phyloP scores from a whole-genome alignment of 306 rosid genomes.

The Cicer chorassanicum region DNA sequence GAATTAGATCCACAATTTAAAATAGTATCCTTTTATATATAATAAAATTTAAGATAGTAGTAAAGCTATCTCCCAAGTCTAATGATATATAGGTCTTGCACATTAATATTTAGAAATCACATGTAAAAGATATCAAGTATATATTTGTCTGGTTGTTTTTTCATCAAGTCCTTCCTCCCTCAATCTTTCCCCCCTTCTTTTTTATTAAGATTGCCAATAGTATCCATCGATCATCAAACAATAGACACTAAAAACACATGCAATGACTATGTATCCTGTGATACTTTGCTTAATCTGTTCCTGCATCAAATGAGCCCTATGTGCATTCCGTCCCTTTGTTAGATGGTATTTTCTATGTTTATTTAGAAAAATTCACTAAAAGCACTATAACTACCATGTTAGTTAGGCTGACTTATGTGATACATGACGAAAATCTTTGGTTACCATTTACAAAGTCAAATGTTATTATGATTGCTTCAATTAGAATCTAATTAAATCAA shows the following conservation, averaged over 20 bases:
- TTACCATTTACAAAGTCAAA: slow-evolving; percentile 45
- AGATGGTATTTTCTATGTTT: background rate
- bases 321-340: background rate
- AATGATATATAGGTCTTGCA: too few species aligned
- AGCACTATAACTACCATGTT: slow-evolving; percentile 26
- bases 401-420: slow-evolving; percentile 37
- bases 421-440: slow-evolving; percentile 43
- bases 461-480: slow-evolving; percentile 41
- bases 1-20: too few species aligned
- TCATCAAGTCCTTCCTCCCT: background rate
- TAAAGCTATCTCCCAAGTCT: too few species aligned
- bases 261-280: too few species aligned
- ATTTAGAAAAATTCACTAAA: background rate
- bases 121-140: too few species aligned
- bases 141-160: background rate
- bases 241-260: too few species aligned
- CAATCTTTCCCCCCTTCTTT: background rate
- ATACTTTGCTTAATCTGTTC: background rate
- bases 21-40: too few species aligned
- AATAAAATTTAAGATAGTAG: too few species aligned
- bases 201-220: background rate
- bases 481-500: slow-evolving; percentile 10
- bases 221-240: too few species aligned
- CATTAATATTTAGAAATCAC: too few species aligned
- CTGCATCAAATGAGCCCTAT: background rate